phyloP scores from a whole-genome alignment of 2,329 filamentous ascomycete species.

The Arthrobotrys iridis region DNA sequence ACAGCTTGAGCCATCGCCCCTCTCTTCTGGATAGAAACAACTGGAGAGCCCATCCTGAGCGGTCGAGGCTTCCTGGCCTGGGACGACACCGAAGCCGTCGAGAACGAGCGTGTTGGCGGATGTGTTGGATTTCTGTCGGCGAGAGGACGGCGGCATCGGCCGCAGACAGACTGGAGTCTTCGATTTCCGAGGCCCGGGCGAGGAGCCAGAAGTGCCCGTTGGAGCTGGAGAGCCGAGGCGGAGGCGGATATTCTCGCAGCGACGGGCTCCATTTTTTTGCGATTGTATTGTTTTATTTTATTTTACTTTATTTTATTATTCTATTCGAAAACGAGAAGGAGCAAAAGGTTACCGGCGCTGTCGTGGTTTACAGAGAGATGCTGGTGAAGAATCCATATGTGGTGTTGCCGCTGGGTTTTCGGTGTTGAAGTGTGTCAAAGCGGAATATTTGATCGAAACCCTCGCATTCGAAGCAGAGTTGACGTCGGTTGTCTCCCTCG shows the following conservation, averaged over 20 bases:
- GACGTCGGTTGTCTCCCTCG: too few species aligned
- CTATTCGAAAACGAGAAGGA: too few species aligned
- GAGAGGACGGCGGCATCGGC: conserved; percentile 26
- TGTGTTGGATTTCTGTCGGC: conserved; percentile 23
- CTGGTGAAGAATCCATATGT: too few species aligned
- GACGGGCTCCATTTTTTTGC: conserved; percentile 21
- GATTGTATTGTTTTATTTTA: neutral
- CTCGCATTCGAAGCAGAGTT: too few species aligned
- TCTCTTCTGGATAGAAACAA: conserved; percentile 42
- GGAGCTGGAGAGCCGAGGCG: conserved; percentile 20
- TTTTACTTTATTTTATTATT: neutral
- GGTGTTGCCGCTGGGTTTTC: too few species aligned
- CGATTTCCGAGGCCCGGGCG: neutral
- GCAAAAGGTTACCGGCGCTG: neutral
- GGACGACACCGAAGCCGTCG: conserved; percentile 9
- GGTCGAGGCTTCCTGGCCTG: conserved; percentile 39
- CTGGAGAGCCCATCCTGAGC: conserved; percentile 18
- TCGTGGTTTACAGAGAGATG: too few species aligned
- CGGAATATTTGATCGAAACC: too few species aligned
- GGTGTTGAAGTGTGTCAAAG: neutral
- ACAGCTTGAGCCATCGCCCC: conserved; percentile 49
- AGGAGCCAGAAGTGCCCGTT: neutral
- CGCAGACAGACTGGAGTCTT: conserved; percentile 14
- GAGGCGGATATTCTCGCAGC: conserved; percentile 19
- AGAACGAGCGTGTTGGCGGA: conserved; percentile 23